phyloP scores from a whole-genome alignment of 139 green algal genomes.

The Deuterostichococcus epilithicus region DNA sequence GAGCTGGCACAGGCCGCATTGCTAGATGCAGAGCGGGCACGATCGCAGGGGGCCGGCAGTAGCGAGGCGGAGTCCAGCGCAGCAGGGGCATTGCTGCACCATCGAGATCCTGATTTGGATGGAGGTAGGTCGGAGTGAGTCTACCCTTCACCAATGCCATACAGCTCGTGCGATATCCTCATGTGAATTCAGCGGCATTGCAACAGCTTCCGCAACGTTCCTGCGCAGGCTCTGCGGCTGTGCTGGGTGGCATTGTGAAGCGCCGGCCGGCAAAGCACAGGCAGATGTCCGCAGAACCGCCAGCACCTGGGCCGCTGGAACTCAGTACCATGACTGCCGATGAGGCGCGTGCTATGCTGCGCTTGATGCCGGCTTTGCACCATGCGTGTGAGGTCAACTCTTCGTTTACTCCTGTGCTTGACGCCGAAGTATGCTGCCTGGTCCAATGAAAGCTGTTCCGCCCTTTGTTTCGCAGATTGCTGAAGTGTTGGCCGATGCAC shows the following conservation, averaged over 20 bases:
- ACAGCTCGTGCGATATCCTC: too few relatives aligned
- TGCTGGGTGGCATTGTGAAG: background rate
- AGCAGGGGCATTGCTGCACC: background rate
- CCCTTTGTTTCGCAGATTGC: background rate
- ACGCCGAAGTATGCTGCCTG: background rate
- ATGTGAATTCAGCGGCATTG: too few relatives aligned
- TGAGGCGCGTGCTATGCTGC: background rate
- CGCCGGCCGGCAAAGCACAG: background rate
- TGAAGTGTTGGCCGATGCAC: background rate
- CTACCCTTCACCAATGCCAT: too few relatives aligned
- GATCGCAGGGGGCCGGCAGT: too few relatives aligned
- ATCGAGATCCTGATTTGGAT: background rate
- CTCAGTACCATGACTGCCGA: background rate
- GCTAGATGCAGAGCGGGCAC: background rate
- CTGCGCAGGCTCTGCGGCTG: background rate
- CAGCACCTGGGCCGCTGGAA: background rate
- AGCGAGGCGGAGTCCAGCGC: background rate
- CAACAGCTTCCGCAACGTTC: too few relatives aligned
- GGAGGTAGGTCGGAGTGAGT: too few relatives aligned
- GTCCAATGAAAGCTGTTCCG: background rate
- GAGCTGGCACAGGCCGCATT: background rate
- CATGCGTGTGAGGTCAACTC: too few relatives aligned
- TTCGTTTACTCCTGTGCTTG: background rate
- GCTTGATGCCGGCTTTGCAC: background rate
- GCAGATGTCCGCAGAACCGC: too few relatives aligned